Base-by-base conservation (phyloP, 345 rosid species). In the Moringa oleifera region DNA sequence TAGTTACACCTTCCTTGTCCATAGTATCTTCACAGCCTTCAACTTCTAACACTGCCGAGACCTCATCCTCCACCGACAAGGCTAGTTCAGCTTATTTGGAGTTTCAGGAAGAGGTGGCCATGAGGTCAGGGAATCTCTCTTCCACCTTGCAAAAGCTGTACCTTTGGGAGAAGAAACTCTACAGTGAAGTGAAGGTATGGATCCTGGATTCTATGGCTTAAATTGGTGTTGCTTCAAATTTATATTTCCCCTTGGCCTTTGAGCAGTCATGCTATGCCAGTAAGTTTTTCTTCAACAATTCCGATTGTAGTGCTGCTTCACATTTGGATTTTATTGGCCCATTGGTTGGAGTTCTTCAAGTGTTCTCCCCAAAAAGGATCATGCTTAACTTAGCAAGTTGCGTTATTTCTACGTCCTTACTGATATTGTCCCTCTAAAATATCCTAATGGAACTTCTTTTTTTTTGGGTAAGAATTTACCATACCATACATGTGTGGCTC, bases 101-200 rank as follows among this genome's bases (percentile, higher is more conserved):
- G 61, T 63, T 80, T 22, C 84, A 80, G 61, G 97, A 91, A 74
- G 97, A 95, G 59, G 64, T 87, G 77, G 80, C 81, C 13, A 75
- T 68, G 53, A 84, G 89, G 64, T 79, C 90, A 0, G 80, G 82
- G 58, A 87, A 86, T 65, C 97, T 95, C 64, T 91, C 99, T 24
- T 85, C 99, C 17, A 91, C 91, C 20, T 72, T 95, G 78, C 97
- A 79, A 37, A 95, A 89, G 72, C 80, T 95, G 10, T 65, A 76
- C 74, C 86, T 91, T 31, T 95, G 94, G 99, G 99, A 91, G 87
- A 91, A 89, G 91, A 95, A 95, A 71, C 85, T 91, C 59, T 85
- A 76, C 58, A 73, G 77, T 23, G 98, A 95, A 80, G 99, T 91
- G 13, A 95, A 95, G 95, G 99, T 91, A 83, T 59, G 61, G n/a